Evolutionary conservation across 2,329 filamentous ascomycete genomes (phyloP).

Genomic region (Ophioceras dolichostomum): DNA sequence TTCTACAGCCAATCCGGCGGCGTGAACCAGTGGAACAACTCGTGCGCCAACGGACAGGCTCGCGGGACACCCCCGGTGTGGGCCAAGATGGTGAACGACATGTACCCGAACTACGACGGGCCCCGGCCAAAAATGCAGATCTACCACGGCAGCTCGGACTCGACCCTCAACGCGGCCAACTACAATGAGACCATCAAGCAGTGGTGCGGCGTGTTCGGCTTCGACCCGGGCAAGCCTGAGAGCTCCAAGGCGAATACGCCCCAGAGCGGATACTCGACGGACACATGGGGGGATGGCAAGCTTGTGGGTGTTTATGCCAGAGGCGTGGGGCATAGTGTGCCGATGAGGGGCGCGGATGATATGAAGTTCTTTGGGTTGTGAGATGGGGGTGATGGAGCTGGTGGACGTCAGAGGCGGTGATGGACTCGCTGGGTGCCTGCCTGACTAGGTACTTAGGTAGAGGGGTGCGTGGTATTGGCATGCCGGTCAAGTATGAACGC

Average conservation of each 20-base stretch:
- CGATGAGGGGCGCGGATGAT: constrained; percentile 5
- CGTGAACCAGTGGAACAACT: constrained; percentile 34
- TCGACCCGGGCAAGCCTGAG: constrained; percentile 10
- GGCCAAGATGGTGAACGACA: constrained; percentile 29
- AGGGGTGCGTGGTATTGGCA: no score
- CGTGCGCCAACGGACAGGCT: constrained; percentile 34
- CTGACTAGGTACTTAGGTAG: no score
- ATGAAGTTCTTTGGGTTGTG: constrained; percentile 6
- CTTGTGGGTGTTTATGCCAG: constrained; percentile 6
- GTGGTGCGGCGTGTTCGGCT: constrained; percentile 37
- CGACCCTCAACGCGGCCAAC: constrained; percentile 37
- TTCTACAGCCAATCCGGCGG: constrained; percentile 25
- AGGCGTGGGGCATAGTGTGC: constrained; percentile 6
- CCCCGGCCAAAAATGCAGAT: constrained; percentile 41
- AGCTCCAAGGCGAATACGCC: constrained; percentile 9
- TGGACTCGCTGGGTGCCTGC: no score
- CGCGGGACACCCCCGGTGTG: constrained; percentile 30
- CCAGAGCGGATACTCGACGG: constrained; percentile 12
- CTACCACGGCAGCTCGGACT: constrained; percentile 41
- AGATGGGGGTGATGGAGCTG: no score
- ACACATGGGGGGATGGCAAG: constrained; percentile 12
- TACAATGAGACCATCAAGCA: constrained; percentile 45
- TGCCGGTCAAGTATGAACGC: no score
- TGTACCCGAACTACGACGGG: constrained; percentile 38
- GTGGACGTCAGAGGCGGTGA: no score